phyloP scores from a whole-genome alignment of 2,329 filamentous ascomycete species.

The Talaromyces sp. region DNA sequence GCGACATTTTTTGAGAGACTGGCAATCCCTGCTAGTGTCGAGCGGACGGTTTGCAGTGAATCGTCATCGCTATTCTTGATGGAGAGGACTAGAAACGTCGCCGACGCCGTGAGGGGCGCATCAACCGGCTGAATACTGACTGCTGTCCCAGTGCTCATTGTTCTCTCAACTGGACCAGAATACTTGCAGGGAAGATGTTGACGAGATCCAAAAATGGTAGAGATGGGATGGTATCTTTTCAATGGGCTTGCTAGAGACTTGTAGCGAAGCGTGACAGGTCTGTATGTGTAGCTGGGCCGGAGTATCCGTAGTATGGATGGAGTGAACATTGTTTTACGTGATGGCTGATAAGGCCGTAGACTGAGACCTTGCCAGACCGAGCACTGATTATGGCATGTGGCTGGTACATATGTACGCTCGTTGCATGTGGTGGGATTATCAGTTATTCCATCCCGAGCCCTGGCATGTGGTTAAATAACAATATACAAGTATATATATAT shows the following conservation, averaged over 20 bases:
- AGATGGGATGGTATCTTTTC: neutral
- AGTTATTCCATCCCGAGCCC: too few relatives aligned
- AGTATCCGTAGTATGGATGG: neutral
- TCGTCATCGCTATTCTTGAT: slow-evolving; percentile 28
- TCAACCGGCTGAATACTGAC: slow-evolving; percentile 42
- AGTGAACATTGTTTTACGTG: neutral
- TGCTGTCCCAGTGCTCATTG: neutral
- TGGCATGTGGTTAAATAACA: too few relatives aligned
- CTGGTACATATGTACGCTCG: neutral
- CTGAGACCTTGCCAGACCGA: neutral
- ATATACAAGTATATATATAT: too few relatives aligned
- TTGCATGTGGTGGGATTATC: too few relatives aligned
- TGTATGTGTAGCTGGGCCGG: neutral
- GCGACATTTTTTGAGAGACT: slow-evolving; percentile 53
- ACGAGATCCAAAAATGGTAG: neutral
- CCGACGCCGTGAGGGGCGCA: slow-evolving; percentile 51
- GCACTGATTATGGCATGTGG: neutral
- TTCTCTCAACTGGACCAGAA: neutral
- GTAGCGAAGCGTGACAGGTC: neutral
- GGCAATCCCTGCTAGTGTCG: slow-evolving; percentile 43
- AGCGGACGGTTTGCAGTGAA: slow-evolving; percentile 43
- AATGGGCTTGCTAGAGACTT: neutral
- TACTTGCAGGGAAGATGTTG: neutral
- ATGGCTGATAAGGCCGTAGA: neutral
- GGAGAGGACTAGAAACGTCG: slow-evolving; percentile 53